A percentile compares a stretch with the other conserved stretches of the same genome.
Conservation (phyloP, 108 stramenopile species). For the Mayamaea pseudoterrestris region DNA sequence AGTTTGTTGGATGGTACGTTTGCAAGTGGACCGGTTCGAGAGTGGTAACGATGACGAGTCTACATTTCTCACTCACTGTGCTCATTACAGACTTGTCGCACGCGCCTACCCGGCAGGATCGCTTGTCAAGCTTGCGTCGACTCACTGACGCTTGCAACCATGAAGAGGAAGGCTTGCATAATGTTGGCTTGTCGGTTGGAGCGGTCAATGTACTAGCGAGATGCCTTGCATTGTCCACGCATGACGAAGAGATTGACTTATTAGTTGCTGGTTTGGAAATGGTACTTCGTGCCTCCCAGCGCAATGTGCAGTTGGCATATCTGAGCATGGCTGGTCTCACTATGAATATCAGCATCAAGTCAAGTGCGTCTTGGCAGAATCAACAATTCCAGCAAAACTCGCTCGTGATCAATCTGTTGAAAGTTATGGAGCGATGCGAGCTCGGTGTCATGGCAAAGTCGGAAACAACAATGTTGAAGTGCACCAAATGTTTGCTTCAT, state of each 20-base stretch:
- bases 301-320: slow-evolving; percentile 40
- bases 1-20: too few relatives aligned
- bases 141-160: too few relatives aligned
- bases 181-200: slow-evolving; percentile 51
- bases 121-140: too few relatives aligned
- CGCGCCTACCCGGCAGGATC: too few relatives aligned
- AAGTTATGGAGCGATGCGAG: slow-evolving; percentile 50
- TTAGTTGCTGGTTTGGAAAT: slow-evolving; percentile 67
- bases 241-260: slow-evolving; percentile 62
- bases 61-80: too few relatives aligned
- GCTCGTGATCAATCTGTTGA: slow-evolving; percentile 40
- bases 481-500: slow-evolving; percentile 47
- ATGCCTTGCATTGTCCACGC: slow-evolving; percentile 34
- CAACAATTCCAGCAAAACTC: too few relatives aligned
- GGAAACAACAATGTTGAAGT: slow-evolving; percentile 43
- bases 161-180: slow-evolving; percentile 40
- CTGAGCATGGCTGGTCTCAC: slow-evolving; percentile 48
- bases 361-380: too few relatives aligned
- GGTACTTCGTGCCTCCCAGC: slow-evolving; percentile 52
- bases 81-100: too few relatives aligned
- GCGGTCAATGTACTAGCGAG: slow-evolving; percentile 49
- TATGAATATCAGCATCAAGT: too few relatives aligned
- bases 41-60: too few relatives aligned
- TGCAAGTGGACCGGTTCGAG: too few relatives aligned
- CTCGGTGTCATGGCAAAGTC: slow-evolving; percentile 27